Conservation (phyloP, 805 yeast species). For the Hanseniaspora valbyensis region DNA sequence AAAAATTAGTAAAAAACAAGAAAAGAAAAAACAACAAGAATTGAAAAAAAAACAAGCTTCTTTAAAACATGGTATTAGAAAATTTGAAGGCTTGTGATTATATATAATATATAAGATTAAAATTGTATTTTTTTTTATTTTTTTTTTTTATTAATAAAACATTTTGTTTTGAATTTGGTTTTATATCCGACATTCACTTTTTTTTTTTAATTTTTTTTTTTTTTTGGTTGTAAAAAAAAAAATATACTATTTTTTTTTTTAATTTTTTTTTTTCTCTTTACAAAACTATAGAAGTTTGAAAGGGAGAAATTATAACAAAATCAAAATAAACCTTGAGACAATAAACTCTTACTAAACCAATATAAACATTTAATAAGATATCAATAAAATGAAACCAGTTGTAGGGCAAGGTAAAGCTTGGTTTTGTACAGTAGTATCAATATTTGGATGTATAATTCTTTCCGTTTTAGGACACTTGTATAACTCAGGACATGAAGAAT, state of each 20-base stretch:
- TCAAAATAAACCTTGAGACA: background rate
- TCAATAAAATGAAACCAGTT: constrained; percentile 41
- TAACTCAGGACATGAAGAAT: constrained; percentile 69
- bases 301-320: no score
- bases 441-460: constrained; percentile 81
- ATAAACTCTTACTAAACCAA: background rate
- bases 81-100: constrained; percentile 46
- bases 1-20: constrained; percentile 3
- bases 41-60: constrained; percentile 29
- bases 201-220: no score
- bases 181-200: no score
- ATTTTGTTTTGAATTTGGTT: background rate
- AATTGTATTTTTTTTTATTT: background rate
- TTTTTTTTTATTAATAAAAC: background rate
- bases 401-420: constrained; percentile 76
- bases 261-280: no score
- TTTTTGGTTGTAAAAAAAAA: no score
- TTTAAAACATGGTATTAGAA: constrained; percentile 50
- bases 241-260: no score
- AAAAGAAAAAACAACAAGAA: constrained; percentile 17
- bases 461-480: constrained; percentile 77
- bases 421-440: constrained; percentile 87
- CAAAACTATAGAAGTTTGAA: no score
- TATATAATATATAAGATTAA: background rate
- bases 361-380: no score